Percentiles rank a stretch among this genome's conserved stretches.
phyloP scores from a whole-genome alignment of 768 basidiomycete genomes.

The Pisolithus microcarpus region DNA sequence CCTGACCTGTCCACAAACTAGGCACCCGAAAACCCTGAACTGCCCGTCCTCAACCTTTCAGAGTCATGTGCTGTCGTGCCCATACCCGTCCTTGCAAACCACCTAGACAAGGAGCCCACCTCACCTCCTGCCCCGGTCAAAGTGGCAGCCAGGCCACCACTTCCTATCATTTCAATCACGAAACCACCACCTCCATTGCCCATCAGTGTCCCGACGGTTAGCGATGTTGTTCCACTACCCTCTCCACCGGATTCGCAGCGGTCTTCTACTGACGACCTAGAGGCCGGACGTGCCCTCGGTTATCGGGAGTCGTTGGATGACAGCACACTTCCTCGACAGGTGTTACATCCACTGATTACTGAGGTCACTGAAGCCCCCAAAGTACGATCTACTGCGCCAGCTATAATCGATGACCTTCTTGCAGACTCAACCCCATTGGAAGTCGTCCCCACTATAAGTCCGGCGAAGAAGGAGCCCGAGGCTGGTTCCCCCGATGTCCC shows the following conservation, averaged over 20 bases:
- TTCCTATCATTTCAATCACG: slow-evolving; percentile 57
- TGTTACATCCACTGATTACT: neutral
- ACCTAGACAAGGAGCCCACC: slow-evolving; percentile 13
- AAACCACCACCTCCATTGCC: slow-evolving; percentile 68
- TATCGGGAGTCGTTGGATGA: slow-evolving; percentile 29
- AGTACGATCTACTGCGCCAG: slow-evolving; percentile 1
- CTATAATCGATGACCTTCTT: slow-evolving; percentile 45
- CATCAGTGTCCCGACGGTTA: slow-evolving; percentile 58
- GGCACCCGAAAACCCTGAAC: slow-evolving; percentile 38
- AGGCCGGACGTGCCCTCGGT: slow-evolving; percentile 34
- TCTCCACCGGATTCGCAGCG: slow-evolving; percentile 39
- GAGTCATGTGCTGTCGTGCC: slow-evolving; percentile 51
- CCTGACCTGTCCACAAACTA: slow-evolving; percentile 16
- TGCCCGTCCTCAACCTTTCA: slow-evolving; percentile 35
- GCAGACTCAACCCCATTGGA: slow-evolving; percentile 36
- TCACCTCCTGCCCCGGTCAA: slow-evolving; percentile 20
- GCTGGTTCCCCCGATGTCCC: neutral
- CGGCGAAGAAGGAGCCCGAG: slow-evolving; percentile 9
- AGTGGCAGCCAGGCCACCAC: slow-evolving; percentile 11
- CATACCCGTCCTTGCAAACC: slow-evolving; percentile 52
- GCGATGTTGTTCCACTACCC: slow-evolving; percentile 45
- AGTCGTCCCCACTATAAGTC: slow-evolving; percentile 24
- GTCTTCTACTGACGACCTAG: slow-evolving; percentile 31
- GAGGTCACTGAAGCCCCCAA: slow-evolving; percentile 6
- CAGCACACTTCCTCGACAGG: slow-evolving; percentile 10